Evolutionary conservation across 805 yeast species (phyloP).

Genomic region (Schizosaccharomyces japonicus): DNA sequence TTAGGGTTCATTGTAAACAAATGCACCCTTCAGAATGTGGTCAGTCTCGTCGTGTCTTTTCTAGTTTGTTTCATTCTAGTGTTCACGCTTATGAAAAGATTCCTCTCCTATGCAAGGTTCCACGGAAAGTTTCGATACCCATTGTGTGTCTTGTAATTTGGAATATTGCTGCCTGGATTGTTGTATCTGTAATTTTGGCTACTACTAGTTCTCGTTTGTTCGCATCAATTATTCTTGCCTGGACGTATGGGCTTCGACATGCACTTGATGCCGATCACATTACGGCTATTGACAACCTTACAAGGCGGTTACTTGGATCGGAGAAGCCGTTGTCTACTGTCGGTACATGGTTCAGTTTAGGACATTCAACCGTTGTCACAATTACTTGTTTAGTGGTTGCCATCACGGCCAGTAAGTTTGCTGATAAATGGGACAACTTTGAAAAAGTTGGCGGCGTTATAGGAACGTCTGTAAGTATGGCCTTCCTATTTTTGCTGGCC

Average conservation of each 20-base stretch:
- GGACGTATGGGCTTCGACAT: not conserved
- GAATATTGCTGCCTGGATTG: conserved; percentile 1
- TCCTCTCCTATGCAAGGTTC: not conserved
- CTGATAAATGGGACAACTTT: not conserved
- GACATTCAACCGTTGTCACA: conserved; percentile 1
- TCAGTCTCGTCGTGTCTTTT: too few relatives aligned
- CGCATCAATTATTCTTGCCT: not conserved
- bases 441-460: not conserved
- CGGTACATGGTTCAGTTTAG: conserved; percentile 3
- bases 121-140: not conserved
- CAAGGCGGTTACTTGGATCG: not conserved
- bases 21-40: too few relatives aligned
- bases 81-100: too few relatives aligned
- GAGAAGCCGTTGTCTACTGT: not conserved
- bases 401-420: not conserved
- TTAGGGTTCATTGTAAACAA: too few relatives aligned
- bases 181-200: not conserved
- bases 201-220: not conserved
- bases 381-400: not conserved
- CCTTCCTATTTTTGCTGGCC: conserved; percentile 2
- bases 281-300: conserved; percentile 3
- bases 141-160: not conserved
- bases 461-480: not conserved
- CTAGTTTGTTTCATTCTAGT: too few relatives aligned
- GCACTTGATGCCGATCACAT: conserved; percentile 4